Evolutionary conservation across 148 eudicot species (phyloP).

Genomic region (Rhododendron simsii): DNA sequence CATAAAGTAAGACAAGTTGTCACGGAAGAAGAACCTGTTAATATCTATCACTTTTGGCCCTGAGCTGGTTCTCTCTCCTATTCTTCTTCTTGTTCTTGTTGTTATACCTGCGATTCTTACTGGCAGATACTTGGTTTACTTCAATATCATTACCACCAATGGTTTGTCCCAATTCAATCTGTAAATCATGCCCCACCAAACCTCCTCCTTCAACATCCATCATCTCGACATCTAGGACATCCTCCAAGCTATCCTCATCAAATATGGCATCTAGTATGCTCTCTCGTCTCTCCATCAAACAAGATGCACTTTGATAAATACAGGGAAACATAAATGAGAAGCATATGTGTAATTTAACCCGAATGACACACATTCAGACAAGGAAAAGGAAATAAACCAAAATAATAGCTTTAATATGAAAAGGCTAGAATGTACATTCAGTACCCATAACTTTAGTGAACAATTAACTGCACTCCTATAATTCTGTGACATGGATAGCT

Average conservation of each 20-base stretch:
- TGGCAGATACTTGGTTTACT: background rate
- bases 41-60: background rate
- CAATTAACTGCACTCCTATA: background rate
- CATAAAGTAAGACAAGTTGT: background rate
- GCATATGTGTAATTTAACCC: background rate
- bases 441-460: background rate
- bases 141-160: background rate
- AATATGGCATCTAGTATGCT: conserved; percentile 48
- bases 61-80: background rate
- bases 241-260: conserved; percentile 46
- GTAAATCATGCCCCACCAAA: conserved; percentile 30
- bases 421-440: background rate
- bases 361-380: background rate
- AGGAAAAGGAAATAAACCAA: background rate
- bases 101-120: background rate
- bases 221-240: conserved; percentile 64
- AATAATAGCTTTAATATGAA: background rate
- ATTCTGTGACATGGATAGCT: background rate
- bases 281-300: conserved; percentile 53
- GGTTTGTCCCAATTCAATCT: background rate
- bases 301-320: conserved; percentile 15
- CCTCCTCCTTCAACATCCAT: conserved; percentile 81
- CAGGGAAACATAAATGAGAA: background rate
- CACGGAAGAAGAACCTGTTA: background rate
- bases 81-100: background rate